phyloP scores from a whole-genome alignment of 352 stramenopile genomes.

The Pythium utonaiense region DNA sequence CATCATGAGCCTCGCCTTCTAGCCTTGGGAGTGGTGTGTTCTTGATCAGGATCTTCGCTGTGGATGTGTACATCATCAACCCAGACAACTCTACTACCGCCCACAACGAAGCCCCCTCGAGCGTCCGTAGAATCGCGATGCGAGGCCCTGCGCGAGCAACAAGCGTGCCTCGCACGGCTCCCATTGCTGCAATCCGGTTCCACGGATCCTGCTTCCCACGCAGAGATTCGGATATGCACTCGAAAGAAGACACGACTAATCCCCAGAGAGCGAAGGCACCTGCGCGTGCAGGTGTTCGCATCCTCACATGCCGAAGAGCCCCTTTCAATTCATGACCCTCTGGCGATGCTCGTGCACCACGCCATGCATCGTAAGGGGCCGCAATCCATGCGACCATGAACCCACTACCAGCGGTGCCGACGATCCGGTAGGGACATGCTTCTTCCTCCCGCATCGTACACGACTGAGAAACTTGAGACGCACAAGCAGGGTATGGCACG shows the following conservation, averaged over 20 bases:
- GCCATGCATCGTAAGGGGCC: not conserved
- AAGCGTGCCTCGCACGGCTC: not conserved
- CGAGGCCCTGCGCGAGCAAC: not conserved
- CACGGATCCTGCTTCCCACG: not conserved
- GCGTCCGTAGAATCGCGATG: not conserved
- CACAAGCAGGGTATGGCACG: no score
- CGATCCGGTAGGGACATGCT: not conserved
- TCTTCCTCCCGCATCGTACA: not conserved
- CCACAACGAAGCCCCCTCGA: not conserved
- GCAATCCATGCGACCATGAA: not conserved
- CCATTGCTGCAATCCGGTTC: constrained; percentile 1
- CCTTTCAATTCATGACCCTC: not conserved
- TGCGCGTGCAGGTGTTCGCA: not conserved
- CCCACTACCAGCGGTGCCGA: constrained; percentile 2
- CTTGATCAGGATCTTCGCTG: not conserved
- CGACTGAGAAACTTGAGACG: not conserved
- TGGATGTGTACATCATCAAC: not conserved
- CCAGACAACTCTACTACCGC: not conserved
- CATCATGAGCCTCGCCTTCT: no score
- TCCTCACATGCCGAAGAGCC: not conserved
- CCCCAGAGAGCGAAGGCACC: not conserved
- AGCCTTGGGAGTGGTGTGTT: not conserved
- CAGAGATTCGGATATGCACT: not conserved
- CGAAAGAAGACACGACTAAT: not conserved
- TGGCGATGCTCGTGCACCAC: not conserved